These are phyloP conservation scores for Stereocaulon alpinum DNA, from an alignment of 495 filamentous ascomycete genomes.

Conservation along the genomic window DNA sequence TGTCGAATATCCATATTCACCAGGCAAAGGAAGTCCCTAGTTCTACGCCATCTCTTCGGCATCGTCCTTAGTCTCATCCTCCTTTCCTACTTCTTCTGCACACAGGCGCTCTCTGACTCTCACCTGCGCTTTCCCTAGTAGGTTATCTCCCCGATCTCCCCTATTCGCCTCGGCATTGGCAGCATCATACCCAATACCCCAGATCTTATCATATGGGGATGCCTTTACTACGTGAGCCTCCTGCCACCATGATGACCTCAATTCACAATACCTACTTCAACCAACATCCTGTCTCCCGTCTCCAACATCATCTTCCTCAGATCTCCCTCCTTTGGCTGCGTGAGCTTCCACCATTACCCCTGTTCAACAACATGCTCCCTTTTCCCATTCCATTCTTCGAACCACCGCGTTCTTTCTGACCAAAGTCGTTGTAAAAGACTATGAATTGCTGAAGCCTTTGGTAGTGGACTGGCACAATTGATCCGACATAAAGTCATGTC, in stretches of 20 bases:
- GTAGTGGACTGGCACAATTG: too few species aligned
- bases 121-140: conserved; percentile 52
- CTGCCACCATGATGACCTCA: neutral
- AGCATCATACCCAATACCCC: conserved; percentile 54
- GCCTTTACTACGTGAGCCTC: conserved; percentile 22
- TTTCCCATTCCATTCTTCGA: conserved; percentile 40
- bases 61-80: neutral
- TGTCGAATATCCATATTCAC: neutral
- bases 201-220: conserved; percentile 49
- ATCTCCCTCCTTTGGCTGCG: conserved; percentile 23
- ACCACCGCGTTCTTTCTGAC: too few species aligned
- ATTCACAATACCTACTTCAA: conserved; percentile 41
- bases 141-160: conserved; percentile 52
- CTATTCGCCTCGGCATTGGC: conserved; percentile 38
- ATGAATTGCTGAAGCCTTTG: too few species aligned
- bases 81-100: conserved; percentile 17
- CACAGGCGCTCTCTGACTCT: conserved; percentile 36
- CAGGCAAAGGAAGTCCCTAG: too few species aligned
- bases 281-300: conserved; percentile 50
- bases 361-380: conserved; percentile 46
- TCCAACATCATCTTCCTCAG: conserved; percentile 39
- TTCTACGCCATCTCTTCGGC: neutral
- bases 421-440: too few species aligned
- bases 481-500: too few species aligned
- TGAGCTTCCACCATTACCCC: conserved; percentile 54